phyloP scores from a whole-genome alignment of 441 rosid genomes.

The Codiaeum variegatum region DNA sequence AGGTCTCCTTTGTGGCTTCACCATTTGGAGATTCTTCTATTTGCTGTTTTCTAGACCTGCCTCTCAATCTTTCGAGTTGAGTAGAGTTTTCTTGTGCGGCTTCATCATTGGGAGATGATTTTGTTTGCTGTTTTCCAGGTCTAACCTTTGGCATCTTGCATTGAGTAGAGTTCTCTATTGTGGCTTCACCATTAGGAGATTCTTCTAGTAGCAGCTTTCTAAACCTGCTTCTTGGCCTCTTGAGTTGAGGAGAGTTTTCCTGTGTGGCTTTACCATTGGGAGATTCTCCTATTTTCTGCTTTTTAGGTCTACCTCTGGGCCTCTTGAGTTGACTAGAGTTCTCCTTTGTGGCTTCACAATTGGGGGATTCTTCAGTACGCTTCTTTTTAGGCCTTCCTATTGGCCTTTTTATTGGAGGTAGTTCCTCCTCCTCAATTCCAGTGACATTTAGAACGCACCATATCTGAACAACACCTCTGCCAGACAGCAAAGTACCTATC shows the following conservation, averaged over 20 bases:
- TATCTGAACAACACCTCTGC: constrained; percentile 88
- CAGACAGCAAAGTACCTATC: constrained; percentile 65
- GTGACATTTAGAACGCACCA: constrained; percentile 64
- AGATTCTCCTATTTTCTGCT: constrained; percentile 10
- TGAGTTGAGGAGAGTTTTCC: constrained; percentile 9
- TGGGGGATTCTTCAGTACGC: constrained; percentile 5
- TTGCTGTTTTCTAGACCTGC: constrained; percentile 33
- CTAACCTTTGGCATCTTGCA: constrained; percentile 48
- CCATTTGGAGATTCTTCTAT: constrained; percentile 23
- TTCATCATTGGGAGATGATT: not conserved
- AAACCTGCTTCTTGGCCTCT: constrained; percentile 29
- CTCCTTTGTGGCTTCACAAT: not conserved
- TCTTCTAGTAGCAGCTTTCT: constrained; percentile 31
- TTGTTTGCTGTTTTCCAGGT: constrained; percentile 32
- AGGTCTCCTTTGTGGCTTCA: constrained; percentile 27
- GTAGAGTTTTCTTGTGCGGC: not conserved
- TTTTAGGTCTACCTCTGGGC: constrained; percentile 30
- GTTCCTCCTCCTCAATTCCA: constrained; percentile 20
- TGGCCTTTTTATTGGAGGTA: constrained; percentile 14
- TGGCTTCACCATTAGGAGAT: constrained; percentile 22
- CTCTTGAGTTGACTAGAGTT: constrained; percentile 15
- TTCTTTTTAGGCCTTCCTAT: constrained; percentile 23
- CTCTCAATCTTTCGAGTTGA: constrained; percentile 20
- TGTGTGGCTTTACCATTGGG: not conserved
- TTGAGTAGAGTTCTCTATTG: constrained; percentile 23